Percentiles rank a stretch among this genome's conserved stretches.
phyloP scores from a whole-genome alignment of 2,329 filamentous ascomycete species.

The Epichloe coenophiala region DNA sequence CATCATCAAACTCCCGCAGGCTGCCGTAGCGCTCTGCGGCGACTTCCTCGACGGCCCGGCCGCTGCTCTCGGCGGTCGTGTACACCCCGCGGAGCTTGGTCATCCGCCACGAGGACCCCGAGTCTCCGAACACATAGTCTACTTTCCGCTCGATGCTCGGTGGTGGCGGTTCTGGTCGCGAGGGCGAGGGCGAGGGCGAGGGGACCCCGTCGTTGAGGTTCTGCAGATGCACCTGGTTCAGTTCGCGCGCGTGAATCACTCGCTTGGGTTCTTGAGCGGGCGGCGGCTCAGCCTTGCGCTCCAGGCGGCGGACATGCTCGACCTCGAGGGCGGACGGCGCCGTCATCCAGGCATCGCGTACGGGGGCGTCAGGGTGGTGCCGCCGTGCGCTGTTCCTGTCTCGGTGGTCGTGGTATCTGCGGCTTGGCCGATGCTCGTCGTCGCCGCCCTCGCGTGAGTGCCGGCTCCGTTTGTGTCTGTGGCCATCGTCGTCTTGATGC shows the following conservation, averaged over 20 bases:
- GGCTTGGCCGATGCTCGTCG: slow-evolving; percentile 31
- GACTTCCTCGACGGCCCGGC: slow-evolving; percentile 63
- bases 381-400: slow-evolving; percentile 36
- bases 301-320: slow-evolving; percentile 60
- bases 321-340: slow-evolving; percentile 69
- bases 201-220: slow-evolving; percentile 38
- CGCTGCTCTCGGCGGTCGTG: slow-evolving; percentile 59
- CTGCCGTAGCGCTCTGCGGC: slow-evolving; percentile 72
- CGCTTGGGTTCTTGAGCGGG: slow-evolving; percentile 49
- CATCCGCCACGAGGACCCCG: slow-evolving; percentile 91
- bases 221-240: slow-evolving; percentile 51
- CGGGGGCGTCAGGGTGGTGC: slow-evolving; percentile 40
- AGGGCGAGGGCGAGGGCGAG: neutral
- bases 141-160: slow-evolving; percentile 40
- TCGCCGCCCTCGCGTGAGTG: slow-evolving; percentile 33
- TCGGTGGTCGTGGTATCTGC: slow-evolving; percentile 14
- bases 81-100: slow-evolving; percentile 84
- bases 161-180: neutral
- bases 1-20: slow-evolving; percentile 78
- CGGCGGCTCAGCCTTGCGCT: slow-evolving; percentile 37
- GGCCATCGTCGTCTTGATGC: slow-evolving; percentile 23
- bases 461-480: slow-evolving; percentile 48
- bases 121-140: slow-evolving; percentile 76
- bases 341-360: slow-evolving; percentile 91
- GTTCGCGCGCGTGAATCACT: slow-evolving; percentile 64